phyloP scores from a whole-genome alignment of 2,329 filamentous ascomycete species.

The Fusarium sp. region DNA sequence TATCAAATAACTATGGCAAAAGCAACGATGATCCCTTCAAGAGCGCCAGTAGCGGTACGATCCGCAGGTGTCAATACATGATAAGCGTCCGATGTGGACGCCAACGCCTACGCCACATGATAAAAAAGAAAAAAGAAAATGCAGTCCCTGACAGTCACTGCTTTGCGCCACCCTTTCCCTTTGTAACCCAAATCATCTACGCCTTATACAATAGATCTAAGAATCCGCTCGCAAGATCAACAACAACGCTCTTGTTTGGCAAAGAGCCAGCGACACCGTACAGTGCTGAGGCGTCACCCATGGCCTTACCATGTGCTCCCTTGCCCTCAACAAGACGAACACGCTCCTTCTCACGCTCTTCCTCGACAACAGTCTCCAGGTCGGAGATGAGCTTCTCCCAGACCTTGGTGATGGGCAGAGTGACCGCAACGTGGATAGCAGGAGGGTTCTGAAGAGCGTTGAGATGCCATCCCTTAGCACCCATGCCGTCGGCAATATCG shows the following conservation, averaged over 20 bases:
- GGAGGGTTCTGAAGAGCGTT: slow-evolving; percentile 93
- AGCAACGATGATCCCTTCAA: neutral
- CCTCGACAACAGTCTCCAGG: slow-evolving; percentile 72
- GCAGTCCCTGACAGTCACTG: slow-evolving; percentile 1
- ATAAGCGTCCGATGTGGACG: slow-evolving; percentile 3
- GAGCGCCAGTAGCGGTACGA: neutral
- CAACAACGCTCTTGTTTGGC: slow-evolving; percentile 95
- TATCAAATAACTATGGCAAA: neutral
- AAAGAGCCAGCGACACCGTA: slow-evolving; percentile 96
- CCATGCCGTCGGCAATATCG: slow-evolving; percentile 92
- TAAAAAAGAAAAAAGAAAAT: slow-evolving; percentile 2
- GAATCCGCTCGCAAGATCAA: slow-evolving; percentile 89
- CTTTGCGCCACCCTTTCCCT: slow-evolving; percentile 3
- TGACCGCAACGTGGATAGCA: slow-evolving; percentile 94
- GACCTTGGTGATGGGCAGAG: slow-evolving; percentile 83
- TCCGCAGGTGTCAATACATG: slow-evolving; percentile 5
- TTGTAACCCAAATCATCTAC: slow-evolving; percentile 53
- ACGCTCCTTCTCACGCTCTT: slow-evolving; percentile 84
- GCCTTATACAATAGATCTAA: slow-evolving; percentile 93
- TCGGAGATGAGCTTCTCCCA: slow-evolving; percentile 84
- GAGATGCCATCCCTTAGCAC: slow-evolving; percentile 88
- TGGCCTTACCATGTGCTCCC: slow-evolving; percentile 71
- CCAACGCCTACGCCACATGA: slow-evolving; percentile 25
- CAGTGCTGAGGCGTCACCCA: slow-evolving; percentile 85
- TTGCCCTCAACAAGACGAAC: slow-evolving; percentile 77